Conservation (phyloP, 176 grass and related monocot species). For the Musa schizocarpa region DNA sequence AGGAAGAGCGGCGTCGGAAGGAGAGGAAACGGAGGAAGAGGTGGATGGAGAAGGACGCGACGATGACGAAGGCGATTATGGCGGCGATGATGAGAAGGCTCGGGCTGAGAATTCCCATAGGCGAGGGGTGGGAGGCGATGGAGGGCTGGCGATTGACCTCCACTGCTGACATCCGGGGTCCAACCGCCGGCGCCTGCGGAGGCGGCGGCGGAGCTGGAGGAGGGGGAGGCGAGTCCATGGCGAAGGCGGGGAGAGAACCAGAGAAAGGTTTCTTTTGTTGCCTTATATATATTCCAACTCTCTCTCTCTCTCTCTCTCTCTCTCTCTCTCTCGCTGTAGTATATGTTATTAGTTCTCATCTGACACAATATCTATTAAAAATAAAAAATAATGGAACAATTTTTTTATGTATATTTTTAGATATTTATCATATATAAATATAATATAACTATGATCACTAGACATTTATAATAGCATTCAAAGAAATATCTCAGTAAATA, state of each 20-base stretch:
- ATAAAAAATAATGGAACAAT: no score
- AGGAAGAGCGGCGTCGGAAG: background rate
- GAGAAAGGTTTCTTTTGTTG: background rate
- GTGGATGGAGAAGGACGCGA: constrained; percentile 5
- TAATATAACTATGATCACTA: no score
- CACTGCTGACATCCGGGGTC: background rate
- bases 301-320: background rate
- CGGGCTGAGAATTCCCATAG: background rate
- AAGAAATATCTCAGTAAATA: no score
- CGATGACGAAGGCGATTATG: constrained; percentile 7
- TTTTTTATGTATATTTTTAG: no score
- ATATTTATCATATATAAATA: no score
- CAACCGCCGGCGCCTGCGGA: background rate
- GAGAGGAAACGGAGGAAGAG: background rate
- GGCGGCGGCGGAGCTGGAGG: background rate
- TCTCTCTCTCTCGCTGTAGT: no score
- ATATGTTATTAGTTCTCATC: no score
- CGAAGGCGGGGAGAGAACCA: background rate
- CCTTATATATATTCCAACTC: background rate
- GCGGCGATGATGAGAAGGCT: constrained; percentile 13
- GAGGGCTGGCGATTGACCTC: background rate
- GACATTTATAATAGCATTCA: no score
- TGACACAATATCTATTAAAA: no score
- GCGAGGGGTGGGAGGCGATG: no score
- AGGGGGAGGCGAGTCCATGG: background rate